phyloP scores from a whole-genome alignment of 2,329 filamentous ascomycete genomes.

The Colletotrichum lindemuthianum region DNA sequence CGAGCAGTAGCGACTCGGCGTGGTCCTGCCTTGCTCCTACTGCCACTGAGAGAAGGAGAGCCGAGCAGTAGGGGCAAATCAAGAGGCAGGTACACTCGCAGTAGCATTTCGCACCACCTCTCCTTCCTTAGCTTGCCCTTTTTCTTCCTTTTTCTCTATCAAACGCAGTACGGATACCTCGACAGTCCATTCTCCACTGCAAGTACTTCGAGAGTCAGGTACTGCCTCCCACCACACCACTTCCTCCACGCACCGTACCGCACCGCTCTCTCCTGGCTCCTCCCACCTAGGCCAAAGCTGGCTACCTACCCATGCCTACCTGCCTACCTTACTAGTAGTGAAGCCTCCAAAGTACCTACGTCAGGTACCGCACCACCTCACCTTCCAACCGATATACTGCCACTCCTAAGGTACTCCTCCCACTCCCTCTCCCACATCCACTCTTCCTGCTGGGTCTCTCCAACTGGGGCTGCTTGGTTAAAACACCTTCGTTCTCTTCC shows the following conservation, averaged over 20 bases:
- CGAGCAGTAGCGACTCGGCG: background rate
- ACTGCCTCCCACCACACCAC: background rate
- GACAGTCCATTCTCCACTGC: no score
- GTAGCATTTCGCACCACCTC: background rate
- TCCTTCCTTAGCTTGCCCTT: background rate
- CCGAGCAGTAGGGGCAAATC: no score
- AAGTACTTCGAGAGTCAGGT: no score
- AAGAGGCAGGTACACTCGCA: no score
- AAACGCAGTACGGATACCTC: no score
- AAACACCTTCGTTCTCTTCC: conserved; percentile 58
- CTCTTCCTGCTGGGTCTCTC: background rate
- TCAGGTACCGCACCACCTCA: background rate
- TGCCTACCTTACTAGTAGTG: no score
- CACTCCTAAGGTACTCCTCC: background rate
- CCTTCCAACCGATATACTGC: background rate
- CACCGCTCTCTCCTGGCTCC: conserved; percentile 1
- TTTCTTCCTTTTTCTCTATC: background rate
- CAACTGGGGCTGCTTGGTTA: conserved; percentile 43
- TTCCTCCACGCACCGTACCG: background rate
- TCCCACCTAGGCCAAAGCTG: conserved; percentile 30
- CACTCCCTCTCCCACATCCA: background rate
- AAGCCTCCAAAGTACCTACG: background rate
- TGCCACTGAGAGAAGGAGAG: background rate
- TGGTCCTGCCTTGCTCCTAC: background rate
- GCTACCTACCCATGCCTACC: conserved; percentile 9